Evolutionary conservation across 306 rosid genomes (phyloP).

Genomic region (Rosa rugosa): DNA sequence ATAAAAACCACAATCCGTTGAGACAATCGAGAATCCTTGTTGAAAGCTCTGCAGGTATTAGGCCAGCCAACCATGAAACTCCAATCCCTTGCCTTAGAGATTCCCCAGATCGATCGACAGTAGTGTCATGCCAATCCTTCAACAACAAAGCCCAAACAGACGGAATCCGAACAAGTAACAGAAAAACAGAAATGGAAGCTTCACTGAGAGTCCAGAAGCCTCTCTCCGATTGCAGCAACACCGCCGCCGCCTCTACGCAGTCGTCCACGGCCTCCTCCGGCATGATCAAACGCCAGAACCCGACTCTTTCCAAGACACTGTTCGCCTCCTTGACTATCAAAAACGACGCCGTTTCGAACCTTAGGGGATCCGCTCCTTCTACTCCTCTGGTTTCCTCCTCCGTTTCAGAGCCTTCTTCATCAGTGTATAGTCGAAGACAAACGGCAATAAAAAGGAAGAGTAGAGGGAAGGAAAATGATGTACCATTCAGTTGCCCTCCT

Average conservation of each 20-base stretch:
- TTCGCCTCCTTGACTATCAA: background rate
- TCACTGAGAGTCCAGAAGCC: slow-evolving; percentile 39
- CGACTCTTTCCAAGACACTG: slow-evolving; percentile 22
- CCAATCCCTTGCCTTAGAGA: too few relatives aligned
- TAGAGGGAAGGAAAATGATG: slow-evolving; percentile 33
- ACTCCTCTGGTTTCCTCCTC: slow-evolving; percentile 20
- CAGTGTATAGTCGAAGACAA: slow-evolving; percentile 34
- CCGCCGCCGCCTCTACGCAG: slow-evolving; percentile 23
- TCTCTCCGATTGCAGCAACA: slow-evolving; percentile 64
- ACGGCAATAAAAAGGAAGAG: slow-evolving; percentile 35
- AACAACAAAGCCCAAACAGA: background rate
- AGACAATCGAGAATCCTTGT: too few relatives aligned
- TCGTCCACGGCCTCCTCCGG: slow-evolving; percentile 31
- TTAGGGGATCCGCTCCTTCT: slow-evolving; percentile 32
- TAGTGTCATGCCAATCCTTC: too few relatives aligned
- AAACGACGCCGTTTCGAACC: slow-evolving; percentile 22
- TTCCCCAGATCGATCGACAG: too few relatives aligned
- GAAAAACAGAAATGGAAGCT: slow-evolving; percentile 44
- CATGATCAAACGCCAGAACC: slow-evolving; percentile 34
- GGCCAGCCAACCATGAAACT: too few relatives aligned
- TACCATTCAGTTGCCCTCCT: slow-evolving; percentile 33
- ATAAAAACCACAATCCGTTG: too few relatives aligned
- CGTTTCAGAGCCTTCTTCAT: slow-evolving; percentile 25
- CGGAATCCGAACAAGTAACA: background rate
- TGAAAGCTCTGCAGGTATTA: too few relatives aligned